phyloP scores from a whole-genome alignment of 2,329 filamentous ascomycete species.

The Colletotrichum spinosum region DNA sequence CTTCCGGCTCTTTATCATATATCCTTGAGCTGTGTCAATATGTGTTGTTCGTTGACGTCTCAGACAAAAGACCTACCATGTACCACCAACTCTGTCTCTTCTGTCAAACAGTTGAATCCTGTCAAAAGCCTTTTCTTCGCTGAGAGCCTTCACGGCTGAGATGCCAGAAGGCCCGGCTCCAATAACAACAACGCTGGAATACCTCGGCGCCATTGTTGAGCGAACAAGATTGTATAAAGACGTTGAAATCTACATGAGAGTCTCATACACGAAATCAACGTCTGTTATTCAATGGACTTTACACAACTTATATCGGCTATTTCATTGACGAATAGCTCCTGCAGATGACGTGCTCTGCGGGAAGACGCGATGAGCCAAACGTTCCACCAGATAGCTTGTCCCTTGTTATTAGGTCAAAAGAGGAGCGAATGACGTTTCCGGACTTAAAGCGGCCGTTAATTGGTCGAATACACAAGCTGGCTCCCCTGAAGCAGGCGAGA shows the following conservation, averaged over 20 bases:
- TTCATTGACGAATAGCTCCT: slow-evolving; percentile 7
- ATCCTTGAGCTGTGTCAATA: slow-evolving; percentile 59
- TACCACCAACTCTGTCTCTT: slow-evolving; percentile 64
- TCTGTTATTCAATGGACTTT: not conserved
- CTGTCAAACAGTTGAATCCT: slow-evolving; percentile 69
- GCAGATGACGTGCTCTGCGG: slow-evolving; percentile 15
- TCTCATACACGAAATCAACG: not conserved
- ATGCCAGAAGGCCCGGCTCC: slow-evolving; percentile 68
- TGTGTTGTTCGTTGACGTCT: slow-evolving; percentile 43
- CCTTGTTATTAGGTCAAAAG: slow-evolving; percentile 1
- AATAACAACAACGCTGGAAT: slow-evolving; percentile 61
- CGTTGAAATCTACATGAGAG: not conserved
- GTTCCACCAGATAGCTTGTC: slow-evolving; percentile 1
- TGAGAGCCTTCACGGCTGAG: slow-evolving; percentile 68
- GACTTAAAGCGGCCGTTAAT: no score
- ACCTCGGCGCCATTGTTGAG: slow-evolving; percentile 14
- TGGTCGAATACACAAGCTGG: no score
- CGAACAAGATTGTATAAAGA: not conserved
- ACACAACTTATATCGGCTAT: not conserved
- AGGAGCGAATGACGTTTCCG: not conserved
- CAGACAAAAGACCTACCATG: slow-evolving; percentile 55
- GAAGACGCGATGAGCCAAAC: not conserved
- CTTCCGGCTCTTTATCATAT: slow-evolving; percentile 57
- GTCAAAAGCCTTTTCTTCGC: slow-evolving; percentile 67
- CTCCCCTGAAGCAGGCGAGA: no score